phyloP scores from a whole-genome alignment of 768 basidiomycete species.

The Inosperma sp. region DNA sequence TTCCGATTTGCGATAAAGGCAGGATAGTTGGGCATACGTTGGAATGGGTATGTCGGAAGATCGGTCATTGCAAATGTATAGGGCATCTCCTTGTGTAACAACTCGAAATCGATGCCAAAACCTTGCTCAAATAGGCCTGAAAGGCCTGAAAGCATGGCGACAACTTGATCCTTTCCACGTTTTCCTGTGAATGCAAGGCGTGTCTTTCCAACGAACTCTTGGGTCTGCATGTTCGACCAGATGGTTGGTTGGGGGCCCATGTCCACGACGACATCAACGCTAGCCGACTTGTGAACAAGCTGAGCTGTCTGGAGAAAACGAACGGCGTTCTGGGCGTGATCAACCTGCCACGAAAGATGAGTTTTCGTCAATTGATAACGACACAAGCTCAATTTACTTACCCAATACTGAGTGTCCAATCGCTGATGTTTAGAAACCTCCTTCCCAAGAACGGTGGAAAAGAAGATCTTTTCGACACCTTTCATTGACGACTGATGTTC shows the following conservation, averaged over 20 bases:
- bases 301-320: conserved; percentile 27
- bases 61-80: conserved; percentile 23
- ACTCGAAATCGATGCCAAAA: conserved; percentile 23
- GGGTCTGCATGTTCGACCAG: conserved; percentile 30
- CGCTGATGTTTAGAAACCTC: conserved; percentile 20
- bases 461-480: conserved; percentile 25
- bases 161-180: conserved; percentile 30
- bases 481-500: conserved; percentile 17
- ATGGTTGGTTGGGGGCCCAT: conserved; percentile 33
- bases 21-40: conserved; percentile 32
- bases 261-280: conserved; percentile 29
- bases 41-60: conserved; percentile 35
- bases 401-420: conserved; percentile 29
- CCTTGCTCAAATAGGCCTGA: conserved; percentile 27
- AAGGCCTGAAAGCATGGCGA: conserved; percentile 27
- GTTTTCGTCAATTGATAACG: neutral
- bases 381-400: conserved; percentile 10
- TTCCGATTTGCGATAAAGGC: conserved; percentile 26
- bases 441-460: conserved; percentile 29
- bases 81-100: conserved; percentile 22
- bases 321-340: conserved; percentile 32
- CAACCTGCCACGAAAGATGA: conserved; percentile 20
- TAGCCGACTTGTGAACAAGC: conserved; percentile 18
- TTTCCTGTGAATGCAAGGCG: conserved; percentile 27
- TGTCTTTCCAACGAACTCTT: conserved; percentile 19